These are phyloP conservation scores for Anisodus tanguticus DNA, from an alignment of 257 asterid genomes.

Conservation along the genomic window DNA sequence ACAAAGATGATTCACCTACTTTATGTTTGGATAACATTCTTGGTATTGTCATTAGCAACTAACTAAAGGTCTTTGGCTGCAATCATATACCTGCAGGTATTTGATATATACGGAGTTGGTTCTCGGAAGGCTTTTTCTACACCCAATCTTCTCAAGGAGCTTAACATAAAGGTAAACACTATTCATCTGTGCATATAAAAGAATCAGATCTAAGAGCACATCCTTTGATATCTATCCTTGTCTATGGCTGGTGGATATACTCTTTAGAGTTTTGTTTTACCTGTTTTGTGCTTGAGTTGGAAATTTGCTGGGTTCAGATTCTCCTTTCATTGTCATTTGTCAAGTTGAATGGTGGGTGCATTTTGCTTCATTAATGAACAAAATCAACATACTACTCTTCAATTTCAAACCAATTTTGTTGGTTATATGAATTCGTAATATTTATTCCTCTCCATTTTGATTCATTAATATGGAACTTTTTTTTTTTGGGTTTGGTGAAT, in stretches of 20 bases:
- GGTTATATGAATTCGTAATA: background rate
- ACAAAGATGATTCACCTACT: background rate
- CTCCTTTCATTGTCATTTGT: background rate
- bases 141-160: constrained; percentile 79
- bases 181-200: constrained; percentile 15
- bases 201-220: background rate
- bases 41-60: background rate
- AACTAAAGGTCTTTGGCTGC: constrained; percentile 12
- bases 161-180: constrained; percentile 67
- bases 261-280: background rate
- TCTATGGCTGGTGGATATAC: background rate
- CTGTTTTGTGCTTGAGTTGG: no score
- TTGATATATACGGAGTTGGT: constrained; percentile 91
- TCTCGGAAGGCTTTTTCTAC: constrained; percentile 71
- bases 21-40: background rate
- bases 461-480: background rate
- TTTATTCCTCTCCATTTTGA: background rate
- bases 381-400: background rate
- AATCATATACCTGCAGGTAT: constrained; percentile 55
- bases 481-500: background rate
- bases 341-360: background rate
- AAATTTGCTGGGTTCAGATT: background rate
- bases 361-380: background rate
- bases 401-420: background rate
- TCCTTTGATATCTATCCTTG: constrained; percentile 1